Evolutionary conservation across 495 filamentous ascomycete species (phyloP).

Genomic region (Bacidia gigantensis): DNA sequence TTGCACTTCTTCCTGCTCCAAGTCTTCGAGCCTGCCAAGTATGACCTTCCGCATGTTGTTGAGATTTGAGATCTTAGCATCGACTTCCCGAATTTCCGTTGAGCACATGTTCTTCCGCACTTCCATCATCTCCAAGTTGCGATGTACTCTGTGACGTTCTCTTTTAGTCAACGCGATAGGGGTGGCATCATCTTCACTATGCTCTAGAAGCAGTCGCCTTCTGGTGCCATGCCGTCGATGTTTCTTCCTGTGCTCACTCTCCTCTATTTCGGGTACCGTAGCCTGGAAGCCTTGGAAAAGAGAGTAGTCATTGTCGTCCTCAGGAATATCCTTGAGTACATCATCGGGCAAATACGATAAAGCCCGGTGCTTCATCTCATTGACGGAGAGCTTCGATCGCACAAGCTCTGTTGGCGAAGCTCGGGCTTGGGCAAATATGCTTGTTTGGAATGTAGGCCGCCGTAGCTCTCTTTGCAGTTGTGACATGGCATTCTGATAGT

Average conservation of each 20-base stretch:
- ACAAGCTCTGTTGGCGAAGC: conserved; percentile 85
- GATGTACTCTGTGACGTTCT: conserved; percentile 61
- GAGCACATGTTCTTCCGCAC: conserved; percentile 97
- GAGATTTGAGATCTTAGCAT: conserved; percentile 90
- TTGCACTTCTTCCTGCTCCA: conserved; percentile 86
- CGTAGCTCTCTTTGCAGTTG: conserved; percentile 81
- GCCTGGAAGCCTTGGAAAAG: conserved; percentile 96
- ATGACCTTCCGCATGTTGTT: conserved; percentile 90
- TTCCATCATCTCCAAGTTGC: conserved; percentile 78
- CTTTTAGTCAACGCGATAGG: conserved; percentile 57
- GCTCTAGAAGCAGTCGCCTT: conserved; percentile 55
- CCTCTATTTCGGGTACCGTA: conserved; percentile 61
- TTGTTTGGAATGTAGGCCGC: conserved; percentile 68
- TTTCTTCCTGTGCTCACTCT: conserved; percentile 43
- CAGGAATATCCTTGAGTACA: conserved; percentile 74
- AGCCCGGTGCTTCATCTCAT: conserved; percentile 91
- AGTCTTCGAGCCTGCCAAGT: conserved; percentile 69
- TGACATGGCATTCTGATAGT: conserved; percentile 75
- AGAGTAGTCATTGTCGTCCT: conserved; percentile 71
- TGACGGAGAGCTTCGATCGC: conserved; percentile 76
- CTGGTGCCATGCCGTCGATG: conserved; percentile 58
- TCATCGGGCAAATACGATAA: conserved; percentile 83
- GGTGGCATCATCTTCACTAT: conserved; percentile 44
- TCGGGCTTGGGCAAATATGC: conserved; percentile 76
- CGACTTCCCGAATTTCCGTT: conserved; percentile 89